Evolutionary conservation across 2,329 filamentous ascomycete species (phyloP), one percentile per base, ranked within the genome.

Genomic region (Aspergillus niger): DNA sequence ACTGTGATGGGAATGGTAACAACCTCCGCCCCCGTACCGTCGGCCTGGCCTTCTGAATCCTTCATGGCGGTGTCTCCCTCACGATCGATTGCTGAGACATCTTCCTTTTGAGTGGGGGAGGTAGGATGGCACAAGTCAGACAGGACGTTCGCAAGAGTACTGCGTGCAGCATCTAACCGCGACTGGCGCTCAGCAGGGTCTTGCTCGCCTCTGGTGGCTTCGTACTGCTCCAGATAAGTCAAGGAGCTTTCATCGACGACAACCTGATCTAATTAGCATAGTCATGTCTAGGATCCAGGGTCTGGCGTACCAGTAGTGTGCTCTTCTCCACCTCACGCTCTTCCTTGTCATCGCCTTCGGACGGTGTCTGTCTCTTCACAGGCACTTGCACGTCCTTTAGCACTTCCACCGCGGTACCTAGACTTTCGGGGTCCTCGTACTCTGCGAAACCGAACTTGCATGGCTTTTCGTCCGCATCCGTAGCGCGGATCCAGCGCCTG

Each of bases 371-470:
- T 74, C 88, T 90, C 79, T 92, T 91, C 43, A 88, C 81, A 30
- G 95, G 95, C 52, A 98, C 86, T 72, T 92, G 83, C 64, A 97
- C 82, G 69, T 95, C 89, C 73, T 88, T 87, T 69, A 97, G 85
- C 59, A 97, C 86, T 75, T 96, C 92, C 58, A 93, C 87, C 47
- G 94, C 95, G 48, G 89, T 89, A 74, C 89, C 88, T 67, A 99
- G 82, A 66, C 92, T 94, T 76, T 97, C 91, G 24, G 89, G 87
- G 75, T 98, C 93, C 64, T 97, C 94, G 76, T 91, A 99, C 77
- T 97, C 91, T 61, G 94, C 95, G 78, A 99, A 98, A 13, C 94
- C 95, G 81, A 98, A 98, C 64, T 89, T 89, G 77, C 89, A 89
- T 58, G 88, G 88, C 78, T 94, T 95, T 66, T 90, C 87, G 66